Evolutionary conservation across 2,329 filamentous ascomycete species (phyloP), one percentile per base, ranked within the genome.

Genomic region (Coleophoma crateriformis): DNA sequence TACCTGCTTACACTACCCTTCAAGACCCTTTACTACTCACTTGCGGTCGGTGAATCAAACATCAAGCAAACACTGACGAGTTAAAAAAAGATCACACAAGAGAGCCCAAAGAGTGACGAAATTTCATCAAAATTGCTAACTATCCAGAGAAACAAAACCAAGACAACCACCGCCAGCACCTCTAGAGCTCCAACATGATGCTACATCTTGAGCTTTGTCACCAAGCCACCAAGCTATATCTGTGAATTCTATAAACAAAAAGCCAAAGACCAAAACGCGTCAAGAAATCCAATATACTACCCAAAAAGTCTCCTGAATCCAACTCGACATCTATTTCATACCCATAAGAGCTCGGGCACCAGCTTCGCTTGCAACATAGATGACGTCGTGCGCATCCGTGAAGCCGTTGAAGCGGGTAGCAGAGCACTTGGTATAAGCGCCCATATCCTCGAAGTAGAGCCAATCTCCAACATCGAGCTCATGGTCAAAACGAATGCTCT

Each of bases 391-490:
- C 60, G 84, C 79, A 70, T 97, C 89, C 48, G 85, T 88, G 72
- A 97, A 99, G 56, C 94, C 94, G 61, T 99, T 99, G 84, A 99
- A 99, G 65, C 87, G 85, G 50, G 94, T 99, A 55, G 94, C 92
- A 52, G 90, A 96, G 77, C 92, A 97, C 78, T 91, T 95, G 61
- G 94, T 97, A 71, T 99, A 99, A 20, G 94, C 92, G 49, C 94
- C 94, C 94, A 99, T 99, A 54, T 96, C 84, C 73, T 96, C 90
- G 70, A 99, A 99, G 74, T 95, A 99, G 48, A 99, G 78, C 94
- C 94, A 99, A 69, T 99, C 94, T 47, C 94, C 94, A 7, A 96
- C 88, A 64, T 96, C 85, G 40, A 99, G 74, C 44, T 87, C 79
- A 47, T 87, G 83, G 33, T 82, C 73, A 62, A 96, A 89, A 54